Conservation (phyloP, 345 rosid species). For the Corchorus olitorius region DNA sequence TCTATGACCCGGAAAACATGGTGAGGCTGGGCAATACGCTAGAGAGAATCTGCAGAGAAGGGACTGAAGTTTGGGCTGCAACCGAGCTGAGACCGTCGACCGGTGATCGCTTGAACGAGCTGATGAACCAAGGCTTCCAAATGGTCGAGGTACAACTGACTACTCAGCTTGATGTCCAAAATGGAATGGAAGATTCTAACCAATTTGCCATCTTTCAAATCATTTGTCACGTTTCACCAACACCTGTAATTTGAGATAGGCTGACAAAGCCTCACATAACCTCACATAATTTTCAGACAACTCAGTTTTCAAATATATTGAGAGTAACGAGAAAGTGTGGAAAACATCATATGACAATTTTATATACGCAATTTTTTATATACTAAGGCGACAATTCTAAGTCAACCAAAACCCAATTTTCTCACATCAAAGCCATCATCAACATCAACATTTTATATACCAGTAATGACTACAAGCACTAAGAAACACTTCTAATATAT, state of each 20-base stretch:
- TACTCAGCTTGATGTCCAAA: not conserved
- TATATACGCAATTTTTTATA: not conserved
- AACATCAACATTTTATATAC: slow-evolving; percentile 17
- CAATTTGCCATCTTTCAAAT: slow-evolving; percentile 15
- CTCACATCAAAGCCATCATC: slow-evolving; percentile 9
- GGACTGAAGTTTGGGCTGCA: slow-evolving; percentile 26
- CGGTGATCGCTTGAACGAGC: slow-evolving; percentile 29
- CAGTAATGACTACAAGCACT: slow-evolving; percentile 16
- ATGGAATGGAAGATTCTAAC: not conserved
- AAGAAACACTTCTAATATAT: not conserved
- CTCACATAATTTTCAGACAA: not conserved
- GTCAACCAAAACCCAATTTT: slow-evolving; percentile 14
- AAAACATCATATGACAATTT: not conserved
- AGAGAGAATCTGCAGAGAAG: slow-evolving; percentile 15
- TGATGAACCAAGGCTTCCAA: slow-evolving; percentile 31
- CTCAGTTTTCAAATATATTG: not conserved
- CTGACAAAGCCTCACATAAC: not conserved
- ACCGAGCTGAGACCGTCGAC: slow-evolving; percentile 37
- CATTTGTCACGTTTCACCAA: not conserved
- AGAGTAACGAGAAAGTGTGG: not conserved
- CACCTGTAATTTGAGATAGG: not conserved
- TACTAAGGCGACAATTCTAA: not conserved
- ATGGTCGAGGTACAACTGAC: slow-evolving; percentile 26
- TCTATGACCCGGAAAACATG: slow-evolving; percentile 33
- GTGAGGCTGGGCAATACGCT: slow-evolving; percentile 33